These are phyloP conservation scores for Leavenworthia alabamica DNA, from an alignment of 345 rosid species.

Conservation along the genomic window DNA sequence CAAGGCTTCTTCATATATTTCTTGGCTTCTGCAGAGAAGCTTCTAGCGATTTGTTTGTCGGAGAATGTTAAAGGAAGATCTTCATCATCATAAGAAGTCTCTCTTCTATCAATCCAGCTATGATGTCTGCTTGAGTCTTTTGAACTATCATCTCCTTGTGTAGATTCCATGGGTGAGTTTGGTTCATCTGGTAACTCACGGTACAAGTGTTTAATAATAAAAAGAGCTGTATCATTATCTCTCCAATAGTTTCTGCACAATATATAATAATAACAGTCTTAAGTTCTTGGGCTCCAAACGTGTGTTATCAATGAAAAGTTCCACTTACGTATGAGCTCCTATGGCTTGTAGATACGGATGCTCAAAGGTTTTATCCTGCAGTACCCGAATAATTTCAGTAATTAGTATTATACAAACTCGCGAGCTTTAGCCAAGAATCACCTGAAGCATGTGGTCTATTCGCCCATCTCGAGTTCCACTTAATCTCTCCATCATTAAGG, in stretches of 20 bases:
- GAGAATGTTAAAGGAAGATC: conserved; percentile 83
- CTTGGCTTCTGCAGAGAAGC: conserved; percentile 57
- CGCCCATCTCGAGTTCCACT: conserved; percentile 78
- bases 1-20: conserved; percentile 37
- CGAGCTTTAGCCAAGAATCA: conserved; percentile 21
- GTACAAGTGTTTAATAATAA: conserved; percentile 79
- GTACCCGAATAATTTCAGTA: conserved; percentile 9
- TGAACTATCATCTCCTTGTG: conserved; percentile 24
- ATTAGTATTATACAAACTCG: neutral
- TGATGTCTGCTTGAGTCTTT: conserved; percentile 27
- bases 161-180: conserved; percentile 27
- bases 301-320: neutral
- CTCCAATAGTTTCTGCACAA: conserved; percentile 95
- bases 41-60: conserved; percentile 36
- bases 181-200: conserved; percentile 63
- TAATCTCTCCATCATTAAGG: conserved; percentile 74
- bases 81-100: conserved; percentile 55
- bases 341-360: conserved; percentile 95
- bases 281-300: too few species aligned
- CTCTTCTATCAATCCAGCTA: conserved; percentile 48
- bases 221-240: conserved; percentile 85
- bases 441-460: conserved; percentile 91
- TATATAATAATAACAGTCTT: too few species aligned
- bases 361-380: conserved; percentile 85
- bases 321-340: conserved; percentile 86